Percentiles rank a stretch among this genome's conserved stretches.
phyloP scores from a whole-genome alignment of 2,329 filamentous ascomycete species.

The Penicillium sclerotigenum region DNA sequence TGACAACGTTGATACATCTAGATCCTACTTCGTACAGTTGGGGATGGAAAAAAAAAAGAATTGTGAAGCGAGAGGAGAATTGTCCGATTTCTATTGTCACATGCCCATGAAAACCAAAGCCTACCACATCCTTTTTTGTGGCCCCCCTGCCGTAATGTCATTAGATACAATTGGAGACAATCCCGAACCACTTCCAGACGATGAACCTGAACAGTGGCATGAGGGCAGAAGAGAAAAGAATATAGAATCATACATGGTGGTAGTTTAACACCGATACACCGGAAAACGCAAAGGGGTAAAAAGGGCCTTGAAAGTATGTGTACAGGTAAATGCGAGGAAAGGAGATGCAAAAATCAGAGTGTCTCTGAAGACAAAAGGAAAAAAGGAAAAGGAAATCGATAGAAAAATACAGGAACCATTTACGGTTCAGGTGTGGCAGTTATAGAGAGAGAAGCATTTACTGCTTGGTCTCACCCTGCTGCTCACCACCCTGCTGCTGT shows the following conservation, averaged over 20 bases:
- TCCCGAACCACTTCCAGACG: conserved; percentile 23
- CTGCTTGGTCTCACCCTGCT: conserved; percentile 65
- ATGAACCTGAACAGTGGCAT: conserved; percentile 21
- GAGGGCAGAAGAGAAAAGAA: conserved; percentile 24
- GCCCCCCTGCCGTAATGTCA: conserved; percentile 40
- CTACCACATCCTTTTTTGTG: conserved; percentile 34
- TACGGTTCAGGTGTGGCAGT: conserved; percentile 29
- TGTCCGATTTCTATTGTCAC: conserved; percentile 40
- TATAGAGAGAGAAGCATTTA: conserved; percentile 31
- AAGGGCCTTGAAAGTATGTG: conserved; percentile 33
- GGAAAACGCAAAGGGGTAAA: conserved; percentile 30
- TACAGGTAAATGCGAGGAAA: conserved; percentile 37
- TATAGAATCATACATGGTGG: conserved; percentile 26
- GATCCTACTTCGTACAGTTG: background rate
- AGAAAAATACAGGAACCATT: conserved; percentile 28
- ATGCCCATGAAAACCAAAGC: conserved; percentile 32
- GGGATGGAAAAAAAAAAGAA: background rate
- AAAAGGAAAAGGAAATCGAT: conserved; percentile 24
- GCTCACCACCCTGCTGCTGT: conserved; percentile 50
- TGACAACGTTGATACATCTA: conserved; percentile 7
- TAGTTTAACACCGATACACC: conserved; percentile 39
- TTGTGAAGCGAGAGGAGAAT: conserved; percentile 41
- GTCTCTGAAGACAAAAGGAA: conserved; percentile 25
- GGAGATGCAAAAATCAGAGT: conserved; percentile 23
- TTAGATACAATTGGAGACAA: conserved; percentile 41